These are phyloP conservation scores for Leishmania turanica DNA, from an alignment of 208 protist species.

Conservation along the genomic window DNA sequence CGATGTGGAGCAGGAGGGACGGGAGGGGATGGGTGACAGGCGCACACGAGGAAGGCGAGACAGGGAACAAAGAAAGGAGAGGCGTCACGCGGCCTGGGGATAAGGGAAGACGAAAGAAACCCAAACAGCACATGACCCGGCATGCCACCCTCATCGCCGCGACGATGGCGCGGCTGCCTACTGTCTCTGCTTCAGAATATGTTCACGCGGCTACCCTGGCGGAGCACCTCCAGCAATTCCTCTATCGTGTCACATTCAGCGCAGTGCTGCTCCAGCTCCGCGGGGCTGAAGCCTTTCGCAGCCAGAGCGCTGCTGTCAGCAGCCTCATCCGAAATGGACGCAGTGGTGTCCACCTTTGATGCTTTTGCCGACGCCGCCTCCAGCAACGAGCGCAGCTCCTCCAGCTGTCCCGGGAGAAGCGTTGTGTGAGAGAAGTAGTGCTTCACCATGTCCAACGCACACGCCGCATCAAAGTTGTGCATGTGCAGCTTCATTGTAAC, in stretches of 20 bases:
- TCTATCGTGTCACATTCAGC: constrained; percentile 82
- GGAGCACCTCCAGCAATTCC: constrained; percentile 57
- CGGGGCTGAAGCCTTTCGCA: constrained; percentile 61
- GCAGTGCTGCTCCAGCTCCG: constrained; percentile 89
- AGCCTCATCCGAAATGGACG: background rate
- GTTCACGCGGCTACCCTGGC: constrained; percentile 55
- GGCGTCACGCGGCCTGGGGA: background rate
- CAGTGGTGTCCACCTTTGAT: constrained; percentile 23
- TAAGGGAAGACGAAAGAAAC: constrained; percentile 4
- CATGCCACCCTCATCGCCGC: background rate
- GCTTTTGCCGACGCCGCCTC: constrained; percentile 7
- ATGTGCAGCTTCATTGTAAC: constrained; percentile 92
- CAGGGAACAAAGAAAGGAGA: background rate
- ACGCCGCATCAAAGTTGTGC: constrained; percentile 71
- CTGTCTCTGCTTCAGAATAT: constrained; percentile 40
- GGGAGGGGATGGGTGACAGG: background rate
- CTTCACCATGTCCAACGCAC: constrained; percentile 72
- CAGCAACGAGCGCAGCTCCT: constrained; percentile 26
- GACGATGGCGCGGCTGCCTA: background rate
- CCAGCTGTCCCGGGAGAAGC: constrained; percentile 18
- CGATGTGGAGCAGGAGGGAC: background rate
- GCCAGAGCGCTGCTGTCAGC: background rate
- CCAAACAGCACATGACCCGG: background rate
- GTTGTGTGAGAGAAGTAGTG: constrained; percentile 73
- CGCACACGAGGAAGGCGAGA: constrained; percentile 6